Conservation (phyloP, 2,329 filamentous ascomycete species). For the Epichloe typhina region DNA sequence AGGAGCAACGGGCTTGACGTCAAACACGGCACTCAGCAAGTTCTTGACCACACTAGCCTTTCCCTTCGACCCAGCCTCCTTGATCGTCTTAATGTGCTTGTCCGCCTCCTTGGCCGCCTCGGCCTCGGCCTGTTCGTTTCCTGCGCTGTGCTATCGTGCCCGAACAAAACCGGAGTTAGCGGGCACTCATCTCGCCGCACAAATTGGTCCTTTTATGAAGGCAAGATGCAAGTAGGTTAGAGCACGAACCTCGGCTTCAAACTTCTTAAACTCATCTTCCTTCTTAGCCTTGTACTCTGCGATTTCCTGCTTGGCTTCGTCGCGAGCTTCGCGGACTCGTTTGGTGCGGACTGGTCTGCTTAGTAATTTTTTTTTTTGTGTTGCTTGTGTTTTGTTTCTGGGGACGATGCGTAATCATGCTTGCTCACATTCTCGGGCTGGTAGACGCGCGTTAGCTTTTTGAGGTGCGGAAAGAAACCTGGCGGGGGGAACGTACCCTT, state of each 20-base stretch:
- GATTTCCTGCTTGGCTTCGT: slow-evolving; percentile 96
- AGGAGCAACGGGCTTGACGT: slow-evolving; percentile 58
- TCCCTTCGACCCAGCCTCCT: slow-evolving; percentile 64
- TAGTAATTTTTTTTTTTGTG: background rate
- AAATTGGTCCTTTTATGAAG: background rate
- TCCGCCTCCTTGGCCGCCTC: slow-evolving; percentile 73
- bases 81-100: slow-evolving; percentile 68
- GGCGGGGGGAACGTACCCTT: slow-evolving; percentile 46
- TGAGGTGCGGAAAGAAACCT: background rate
- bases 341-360: slow-evolving; percentile 59
- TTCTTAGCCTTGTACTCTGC: slow-evolving; percentile 81
- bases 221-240: background rate
- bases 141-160: slow-evolving; percentile 63
- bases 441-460: background rate
- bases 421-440: slow-evolving; percentile 76
- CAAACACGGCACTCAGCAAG: slow-evolving; percentile 71
- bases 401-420: background rate
- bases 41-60: slow-evolving; percentile 71
- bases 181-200: background rate
- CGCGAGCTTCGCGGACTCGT: slow-evolving; percentile 89
- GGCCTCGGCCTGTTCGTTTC: slow-evolving; percentile 67
- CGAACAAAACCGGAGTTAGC: background rate
- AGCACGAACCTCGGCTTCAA: slow-evolving; percentile 54
- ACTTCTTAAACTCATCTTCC: slow-evolving; percentile 90
- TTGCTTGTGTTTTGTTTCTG: background rate